Evolutionary conservation across 345 rosid genomes (phyloP).

Genomic region (Tarenaya hassleriana): DNA sequence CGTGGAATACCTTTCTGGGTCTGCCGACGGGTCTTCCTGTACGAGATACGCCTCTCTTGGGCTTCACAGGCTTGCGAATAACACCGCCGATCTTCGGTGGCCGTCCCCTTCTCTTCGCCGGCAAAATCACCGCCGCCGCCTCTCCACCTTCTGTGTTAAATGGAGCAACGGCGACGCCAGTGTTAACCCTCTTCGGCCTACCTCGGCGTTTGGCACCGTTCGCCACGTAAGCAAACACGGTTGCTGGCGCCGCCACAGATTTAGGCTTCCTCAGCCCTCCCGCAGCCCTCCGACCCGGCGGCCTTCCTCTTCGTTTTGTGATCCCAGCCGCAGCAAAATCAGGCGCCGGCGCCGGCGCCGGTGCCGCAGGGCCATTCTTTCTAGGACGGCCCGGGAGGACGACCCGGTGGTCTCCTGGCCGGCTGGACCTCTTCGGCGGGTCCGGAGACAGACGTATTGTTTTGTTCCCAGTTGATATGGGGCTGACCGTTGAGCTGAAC

Average conservation of each 20-base stretch:
- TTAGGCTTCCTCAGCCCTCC: slow-evolving; percentile 25
- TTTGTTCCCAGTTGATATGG: not conserved
- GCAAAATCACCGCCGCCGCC: slow-evolving; percentile 15
- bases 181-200: slow-evolving; percentile 41
- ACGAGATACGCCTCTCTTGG: slow-evolving; percentile 14
- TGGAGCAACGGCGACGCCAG: slow-evolving; percentile 4
- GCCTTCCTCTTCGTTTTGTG: slow-evolving; percentile 24
- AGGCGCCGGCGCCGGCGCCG: slow-evolving; percentile 1
- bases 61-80: slow-evolving; percentile 22
- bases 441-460: not conserved
- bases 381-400: slow-evolving; percentile 58
- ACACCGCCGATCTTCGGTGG: slow-evolving; percentile 41
- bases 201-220: slow-evolving; percentile 42
- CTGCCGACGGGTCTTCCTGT: slow-evolving; percentile 52
- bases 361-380: slow-evolving; percentile 24
- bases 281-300: slow-evolving; percentile 26
- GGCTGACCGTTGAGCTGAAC: slow-evolving; percentile 4
- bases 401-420: slow-evolving; percentile 25
- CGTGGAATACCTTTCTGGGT: slow-evolving; percentile 50
- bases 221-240: slow-evolving; percentile 13
- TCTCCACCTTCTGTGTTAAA: slow-evolving; percentile 1
- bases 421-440: slow-evolving; percentile 4
- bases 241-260: slow-evolving; percentile 14
- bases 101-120: slow-evolving; percentile 42
- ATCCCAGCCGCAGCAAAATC: not conserved